Conservation (phyloP, 192 early-diverging fungal species). For the Chytriomyces sp. region DNA sequence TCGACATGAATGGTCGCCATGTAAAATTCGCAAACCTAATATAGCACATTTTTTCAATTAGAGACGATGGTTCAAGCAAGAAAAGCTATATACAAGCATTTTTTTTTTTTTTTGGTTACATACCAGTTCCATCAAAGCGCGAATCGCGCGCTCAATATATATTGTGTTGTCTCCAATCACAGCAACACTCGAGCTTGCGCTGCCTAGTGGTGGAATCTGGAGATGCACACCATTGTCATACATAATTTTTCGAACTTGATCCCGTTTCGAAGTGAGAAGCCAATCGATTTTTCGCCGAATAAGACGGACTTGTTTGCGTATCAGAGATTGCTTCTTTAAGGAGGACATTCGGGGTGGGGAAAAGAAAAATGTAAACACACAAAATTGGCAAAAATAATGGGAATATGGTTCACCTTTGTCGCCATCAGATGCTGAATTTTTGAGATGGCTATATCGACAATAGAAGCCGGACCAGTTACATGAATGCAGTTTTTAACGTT, state of each 20-base stretch:
- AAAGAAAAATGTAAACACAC: constrained; percentile 40
- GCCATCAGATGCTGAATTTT: constrained; percentile 50
- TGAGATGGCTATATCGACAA: constrained; percentile 57
- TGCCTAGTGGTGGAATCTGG: constrained; percentile 66
- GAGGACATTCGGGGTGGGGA: constrained; percentile 26
- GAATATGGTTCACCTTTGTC: constrained; percentile 33
- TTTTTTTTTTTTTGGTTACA: no score
- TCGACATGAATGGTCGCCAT: constrained; percentile 51
- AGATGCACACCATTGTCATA: constrained; percentile 75
- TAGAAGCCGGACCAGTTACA: constrained; percentile 62
- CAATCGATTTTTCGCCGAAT: constrained; percentile 80
- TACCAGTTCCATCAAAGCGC: constrained; percentile 75
- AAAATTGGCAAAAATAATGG: constrained; percentile 38
- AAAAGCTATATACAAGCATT: no score
- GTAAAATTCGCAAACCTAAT: constrained; percentile 56
- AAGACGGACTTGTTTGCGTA: constrained; percentile 54
- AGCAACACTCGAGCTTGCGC: constrained; percentile 51
- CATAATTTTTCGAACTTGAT: constrained; percentile 73
- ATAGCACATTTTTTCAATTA: not conserved
- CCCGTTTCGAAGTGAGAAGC: constrained; percentile 69
- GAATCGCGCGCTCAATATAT: constrained; percentile 73
- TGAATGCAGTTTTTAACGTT: constrained; percentile 61
- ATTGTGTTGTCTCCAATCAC: constrained; percentile 72
- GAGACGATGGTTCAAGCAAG: no score
- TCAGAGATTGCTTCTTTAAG: constrained; percentile 30